Evolutionary conservation across 441 rosid species (phyloP).

Genomic region (Theobroma grandiflorum): DNA sequence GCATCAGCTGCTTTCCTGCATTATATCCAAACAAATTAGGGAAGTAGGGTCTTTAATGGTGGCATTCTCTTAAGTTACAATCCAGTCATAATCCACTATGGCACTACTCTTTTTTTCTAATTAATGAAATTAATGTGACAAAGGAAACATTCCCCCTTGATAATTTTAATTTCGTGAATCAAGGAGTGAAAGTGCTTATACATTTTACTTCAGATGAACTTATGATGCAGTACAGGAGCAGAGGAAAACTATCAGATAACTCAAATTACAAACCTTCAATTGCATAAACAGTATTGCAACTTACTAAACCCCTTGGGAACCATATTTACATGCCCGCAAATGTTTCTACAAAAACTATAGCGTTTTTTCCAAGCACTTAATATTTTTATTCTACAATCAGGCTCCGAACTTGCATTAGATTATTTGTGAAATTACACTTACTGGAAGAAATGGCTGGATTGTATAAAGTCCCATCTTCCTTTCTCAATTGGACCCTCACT

Average conservation of each 20-base stretch:
- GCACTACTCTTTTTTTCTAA: not conserved
- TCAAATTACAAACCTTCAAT: not conserved
- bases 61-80: not conserved
- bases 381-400: not conserved
- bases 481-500: conserved; percentile 82
- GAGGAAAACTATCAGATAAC: not conserved
- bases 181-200: not conserved
- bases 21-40: conserved; percentile 15
- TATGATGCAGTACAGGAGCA: not conserved
- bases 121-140: conserved; percentile 5
- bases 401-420: not conserved
- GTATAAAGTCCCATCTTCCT: conserved; percentile 81
- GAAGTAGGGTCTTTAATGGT: not conserved
- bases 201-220: not conserved
- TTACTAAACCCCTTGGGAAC: no score
- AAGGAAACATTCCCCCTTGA: not conserved
- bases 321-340: not conserved
- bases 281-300: no score
- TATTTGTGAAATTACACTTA: conserved; percentile 39
- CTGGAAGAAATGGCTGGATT: conserved; percentile 88
- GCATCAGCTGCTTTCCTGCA: conserved; percentile 92
- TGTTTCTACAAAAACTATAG: not conserved
- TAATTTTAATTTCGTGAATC: not conserved
- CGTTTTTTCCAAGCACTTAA: not conserved
- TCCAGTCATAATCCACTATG: not conserved